phyloP scores from a whole-genome alignment of 176 grass and related monocot species.

The Phyllostachys edulis region DNA sequence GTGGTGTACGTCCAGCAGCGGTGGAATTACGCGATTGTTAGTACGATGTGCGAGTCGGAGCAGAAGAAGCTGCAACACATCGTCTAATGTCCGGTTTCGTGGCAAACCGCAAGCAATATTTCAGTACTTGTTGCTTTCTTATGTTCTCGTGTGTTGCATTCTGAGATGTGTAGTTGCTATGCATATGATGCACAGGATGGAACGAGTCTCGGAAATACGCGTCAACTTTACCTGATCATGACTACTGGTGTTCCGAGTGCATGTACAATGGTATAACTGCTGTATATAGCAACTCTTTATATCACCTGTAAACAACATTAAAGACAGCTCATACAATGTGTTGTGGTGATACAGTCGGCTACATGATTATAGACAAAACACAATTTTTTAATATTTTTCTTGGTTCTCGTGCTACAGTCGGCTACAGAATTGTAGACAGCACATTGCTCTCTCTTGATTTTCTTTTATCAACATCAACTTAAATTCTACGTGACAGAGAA shows the following conservation, averaged over 20 bases:
- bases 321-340: no score
- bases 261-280: no score
- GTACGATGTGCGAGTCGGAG: slow-evolving; percentile 17
- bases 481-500: no score
- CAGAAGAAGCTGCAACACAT: slow-evolving; percentile 45
- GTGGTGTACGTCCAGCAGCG: slow-evolving; percentile 45
- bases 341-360: no score
- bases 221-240: background rate
- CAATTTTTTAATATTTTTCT: no score
- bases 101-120: background rate
- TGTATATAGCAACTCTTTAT: no score
- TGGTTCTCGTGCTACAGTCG: no score
- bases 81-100: background rate
- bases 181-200: background rate
- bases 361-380: no score
- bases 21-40: slow-evolving; percentile 51
- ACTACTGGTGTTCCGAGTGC: background rate
- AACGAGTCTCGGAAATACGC: background rate
- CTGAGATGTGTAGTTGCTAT: background rate
- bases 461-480: no score
- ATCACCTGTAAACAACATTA: no score
- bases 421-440: no score
- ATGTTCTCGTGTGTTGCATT: background rate
- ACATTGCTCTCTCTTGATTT: no score
- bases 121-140: background rate